Evolutionary conservation across 345 rosid species (phyloP).

Genomic region (Citrus inodora): DNA sequence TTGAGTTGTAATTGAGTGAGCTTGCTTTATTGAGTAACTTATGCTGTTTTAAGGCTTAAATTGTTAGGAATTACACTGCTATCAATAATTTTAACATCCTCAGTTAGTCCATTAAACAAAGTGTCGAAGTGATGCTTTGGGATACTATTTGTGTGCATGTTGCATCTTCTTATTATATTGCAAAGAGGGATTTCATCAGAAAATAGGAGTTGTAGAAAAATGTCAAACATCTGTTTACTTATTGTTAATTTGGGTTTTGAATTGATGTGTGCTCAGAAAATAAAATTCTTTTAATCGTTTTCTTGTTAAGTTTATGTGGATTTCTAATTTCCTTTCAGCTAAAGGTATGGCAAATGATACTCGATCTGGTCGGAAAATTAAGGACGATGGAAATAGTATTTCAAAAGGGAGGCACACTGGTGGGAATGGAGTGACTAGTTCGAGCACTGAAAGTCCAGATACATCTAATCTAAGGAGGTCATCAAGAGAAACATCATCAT

Average conservation of each 20-base stretch:
- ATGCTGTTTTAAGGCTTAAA: background rate
- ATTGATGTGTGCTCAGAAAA: background rate
- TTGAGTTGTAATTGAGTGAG: background rate
- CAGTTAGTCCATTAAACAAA: background rate
- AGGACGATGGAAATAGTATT: conserved; percentile 31
- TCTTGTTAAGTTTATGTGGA: background rate
- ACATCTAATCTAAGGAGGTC: conserved; percentile 53
- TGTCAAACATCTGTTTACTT: background rate
- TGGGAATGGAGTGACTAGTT: conserved; percentile 33
- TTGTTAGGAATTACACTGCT: background rate
- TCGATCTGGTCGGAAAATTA: conserved; percentile 27
- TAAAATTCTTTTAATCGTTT: background rate
- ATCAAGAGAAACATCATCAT: conserved; percentile 31
- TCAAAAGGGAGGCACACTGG: conserved; percentile 29
- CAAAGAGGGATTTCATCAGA: background rate
- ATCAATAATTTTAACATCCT: background rate
- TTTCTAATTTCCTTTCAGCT: conserved; percentile 2
- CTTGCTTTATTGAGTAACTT: background rate
- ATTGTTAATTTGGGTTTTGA: conserved; percentile 9
- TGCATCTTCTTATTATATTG: background rate
- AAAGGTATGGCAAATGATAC: conserved; percentile 38
- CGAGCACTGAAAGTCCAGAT: conserved; percentile 19
- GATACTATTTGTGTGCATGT: background rate
- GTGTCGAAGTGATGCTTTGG: background rate
- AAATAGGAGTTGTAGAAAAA: background rate